Evolutionary conservation across 2,329 filamentous ascomycete genomes (phyloP).

Genomic region (Fonsecaea pugnacius): DNA sequence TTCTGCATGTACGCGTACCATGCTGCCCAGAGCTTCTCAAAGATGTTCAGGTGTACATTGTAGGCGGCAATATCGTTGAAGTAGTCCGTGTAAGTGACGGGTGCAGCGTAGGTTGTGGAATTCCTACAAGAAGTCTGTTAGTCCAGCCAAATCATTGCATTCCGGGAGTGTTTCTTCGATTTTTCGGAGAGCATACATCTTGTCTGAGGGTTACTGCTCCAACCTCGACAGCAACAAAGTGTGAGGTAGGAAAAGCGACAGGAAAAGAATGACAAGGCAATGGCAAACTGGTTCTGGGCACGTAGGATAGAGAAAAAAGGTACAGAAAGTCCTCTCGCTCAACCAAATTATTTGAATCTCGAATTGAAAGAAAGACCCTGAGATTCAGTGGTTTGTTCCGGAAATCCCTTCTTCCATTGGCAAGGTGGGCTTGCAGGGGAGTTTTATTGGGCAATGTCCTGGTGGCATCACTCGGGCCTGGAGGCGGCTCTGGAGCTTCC

Average conservation of each 20-base stretch:
- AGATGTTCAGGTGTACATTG: constrained; percentile 84
- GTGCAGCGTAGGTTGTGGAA: constrained; percentile 47
- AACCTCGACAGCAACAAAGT: background rate
- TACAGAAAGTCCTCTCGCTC: background rate
- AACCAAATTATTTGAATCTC: constrained; percentile 15
- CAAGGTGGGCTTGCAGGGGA: constrained; percentile 14
- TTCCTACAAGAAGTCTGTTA: constrained; percentile 46
- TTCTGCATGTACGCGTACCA: constrained; percentile 99
- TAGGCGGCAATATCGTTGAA: constrained; percentile 68
- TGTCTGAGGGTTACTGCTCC: constrained; percentile 2
- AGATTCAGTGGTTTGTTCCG: constrained; percentile 5
- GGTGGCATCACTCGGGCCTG: constrained; percentile 34
- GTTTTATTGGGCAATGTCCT: constrained; percentile 28
- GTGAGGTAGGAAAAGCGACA: background rate
- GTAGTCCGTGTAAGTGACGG: constrained; percentile 67
- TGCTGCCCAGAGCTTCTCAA: constrained; percentile 88
- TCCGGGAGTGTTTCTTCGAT: background rate
- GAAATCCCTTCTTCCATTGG: constrained; percentile 22
- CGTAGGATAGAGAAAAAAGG: background rate
- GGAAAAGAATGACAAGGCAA: background rate
- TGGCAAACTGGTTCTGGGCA: background rate
- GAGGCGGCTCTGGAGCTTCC: constrained; percentile 20
- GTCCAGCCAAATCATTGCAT: background rate
- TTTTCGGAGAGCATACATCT: constrained; percentile 23
- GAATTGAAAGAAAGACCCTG: constrained; percentile 4